Evolutionary conservation across 805 yeast species (phyloP), one percentile per base, ranked within the genome.

Genomic region (Candida vartiovaarae): DNA sequence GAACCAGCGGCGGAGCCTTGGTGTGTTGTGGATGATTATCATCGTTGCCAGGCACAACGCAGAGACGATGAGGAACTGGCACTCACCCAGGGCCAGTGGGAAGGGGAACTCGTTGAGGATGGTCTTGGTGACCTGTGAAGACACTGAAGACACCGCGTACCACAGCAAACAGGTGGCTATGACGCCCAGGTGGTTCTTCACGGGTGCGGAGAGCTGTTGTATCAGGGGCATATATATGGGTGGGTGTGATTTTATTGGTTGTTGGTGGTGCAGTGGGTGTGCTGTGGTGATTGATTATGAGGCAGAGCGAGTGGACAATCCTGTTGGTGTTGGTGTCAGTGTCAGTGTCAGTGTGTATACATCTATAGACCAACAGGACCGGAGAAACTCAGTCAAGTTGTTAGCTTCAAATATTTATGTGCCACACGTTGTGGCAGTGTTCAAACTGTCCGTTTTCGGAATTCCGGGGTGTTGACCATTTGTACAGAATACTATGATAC

Each of bases 31-130:
- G 2, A 70, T 64, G 6, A 68, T 26, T n/a, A 33, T 15, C 25
- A 76, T 66, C 39, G 77, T 64, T 4, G 56, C 8, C 6, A 65
- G 47, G 6, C 80, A 70, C 32, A 76, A 55, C 2, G 61, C 10
- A 3, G 77, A 69, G 8, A 79, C 79, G 34, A 73, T 70, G 4
- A 75, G 46, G 48, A 80, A 82, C 53, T 82, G 88, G 48, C 72
- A 74, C 54, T 78, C 85, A 7, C 85, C 81, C 33, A 82, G 63
- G 41, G 81, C 78, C 11, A 82, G 60, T 2, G 89, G 87, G 55
- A 71, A 74, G 2, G 78, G 75, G 54, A 80, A 77, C 45, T 70
- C 67, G 10, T 68, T 68, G 35, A 82, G 62, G 3, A 81, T 78
- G 11, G 63, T 34, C 49, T 80, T 81, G 3, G 85, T 80, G 30